Percentiles rank a stretch among this genome's conserved stretches.
Evolutionary conservation across 2,329 filamentous ascomycete genomes (phyloP).

Genomic region (Chaetothyriales sp.): DNA sequence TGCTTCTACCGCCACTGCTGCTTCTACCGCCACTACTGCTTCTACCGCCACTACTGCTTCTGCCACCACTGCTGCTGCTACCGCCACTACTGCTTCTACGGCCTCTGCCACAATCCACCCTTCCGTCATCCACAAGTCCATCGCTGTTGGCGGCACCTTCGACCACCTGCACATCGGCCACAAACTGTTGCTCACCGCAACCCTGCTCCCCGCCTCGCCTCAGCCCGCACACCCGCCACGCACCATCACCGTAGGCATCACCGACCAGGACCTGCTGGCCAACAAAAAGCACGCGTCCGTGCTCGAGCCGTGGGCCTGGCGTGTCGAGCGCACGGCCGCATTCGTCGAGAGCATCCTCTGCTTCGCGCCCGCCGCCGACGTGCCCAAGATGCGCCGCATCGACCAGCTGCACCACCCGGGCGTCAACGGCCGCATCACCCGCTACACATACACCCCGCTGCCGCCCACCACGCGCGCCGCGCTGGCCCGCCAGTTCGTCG

Average conservation of each 20-base stretch:
- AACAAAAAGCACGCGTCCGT: slow-evolving; percentile 80
- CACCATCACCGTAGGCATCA: slow-evolving; percentile 66
- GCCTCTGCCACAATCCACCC: background rate
- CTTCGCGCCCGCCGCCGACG: slow-evolving; percentile 40
- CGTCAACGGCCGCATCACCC: slow-evolving; percentile 27
- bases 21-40: slow-evolving; percentile 47
- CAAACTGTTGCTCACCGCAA: slow-evolving; percentile 89
- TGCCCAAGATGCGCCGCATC: slow-evolving; percentile 22
- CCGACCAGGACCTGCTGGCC: slow-evolving; percentile 68
- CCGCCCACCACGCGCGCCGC: slow-evolving; percentile 6
- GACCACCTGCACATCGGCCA: slow-evolving; percentile 92
- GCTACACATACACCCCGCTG: slow-evolving; percentile 13
- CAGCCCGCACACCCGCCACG: slow-evolving; percentile 18
- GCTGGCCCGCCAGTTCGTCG: slow-evolving; percentile 27
- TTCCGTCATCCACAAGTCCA: slow-evolving; percentile 39
- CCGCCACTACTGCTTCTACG: background rate
- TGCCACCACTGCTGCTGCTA: background rate
- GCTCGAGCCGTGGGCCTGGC: slow-evolving; percentile 65
- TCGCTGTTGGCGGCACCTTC: slow-evolving; percentile 85
- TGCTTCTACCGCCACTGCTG: slow-evolving; percentile 38
- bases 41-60: slow-evolving; percentile 1
- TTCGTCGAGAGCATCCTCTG: slow-evolving; percentile 55
- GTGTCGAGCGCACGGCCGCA: slow-evolving; percentile 53
- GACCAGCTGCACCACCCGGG: slow-evolving; percentile 20
- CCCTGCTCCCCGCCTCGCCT: slow-evolving; percentile 53